A percentile compares a stretch with the other conserved stretches of the same genome.
Conservation (phyloP, 2,329 filamentous ascomycete genomes). For the Tolypocladium amazonense region DNA sequence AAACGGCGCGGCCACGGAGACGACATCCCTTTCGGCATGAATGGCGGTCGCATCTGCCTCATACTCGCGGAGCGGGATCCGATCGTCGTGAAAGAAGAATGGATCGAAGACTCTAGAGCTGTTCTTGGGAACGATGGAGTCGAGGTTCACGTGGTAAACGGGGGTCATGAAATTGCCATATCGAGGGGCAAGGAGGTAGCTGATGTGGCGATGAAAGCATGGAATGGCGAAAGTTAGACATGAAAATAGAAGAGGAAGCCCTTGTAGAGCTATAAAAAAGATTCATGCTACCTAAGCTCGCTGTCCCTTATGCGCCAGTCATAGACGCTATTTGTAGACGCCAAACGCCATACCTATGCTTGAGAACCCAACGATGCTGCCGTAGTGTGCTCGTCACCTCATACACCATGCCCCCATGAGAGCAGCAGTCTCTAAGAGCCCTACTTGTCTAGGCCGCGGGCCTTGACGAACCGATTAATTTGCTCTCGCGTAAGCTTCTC, state of each 20-base stretch:
- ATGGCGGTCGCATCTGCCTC: constrained; percentile 45
- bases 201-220: constrained; percentile 22
- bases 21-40: constrained; percentile 22
- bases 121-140: constrained; percentile 48
- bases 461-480: constrained; percentile 49
- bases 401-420: not conserved
- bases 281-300: not conserved
- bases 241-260: not conserved
- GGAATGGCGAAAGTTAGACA: constrained; percentile 11
- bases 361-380: not conserved
- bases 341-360: not conserved
- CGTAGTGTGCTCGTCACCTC: not conserved
- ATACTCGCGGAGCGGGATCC: constrained; percentile 56
- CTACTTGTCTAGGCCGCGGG: constrained; percentile 42
- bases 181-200: constrained; percentile 49
- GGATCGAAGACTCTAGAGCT: constrained; percentile 47
- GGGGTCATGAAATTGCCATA: constrained; percentile 62
- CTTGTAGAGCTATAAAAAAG: not conserved
- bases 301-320: not conserved
- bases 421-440: not conserved
- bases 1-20: constrained; percentile 20
- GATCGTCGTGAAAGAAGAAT: constrained; percentile 55
- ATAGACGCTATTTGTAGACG: not conserved
- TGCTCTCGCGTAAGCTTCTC: constrained; percentile 49
- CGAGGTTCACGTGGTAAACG: constrained; percentile 44